Evolutionary conservation across 176 grass and related monocot species (phyloP).

Genomic region (Triticum turgidum): DNA sequence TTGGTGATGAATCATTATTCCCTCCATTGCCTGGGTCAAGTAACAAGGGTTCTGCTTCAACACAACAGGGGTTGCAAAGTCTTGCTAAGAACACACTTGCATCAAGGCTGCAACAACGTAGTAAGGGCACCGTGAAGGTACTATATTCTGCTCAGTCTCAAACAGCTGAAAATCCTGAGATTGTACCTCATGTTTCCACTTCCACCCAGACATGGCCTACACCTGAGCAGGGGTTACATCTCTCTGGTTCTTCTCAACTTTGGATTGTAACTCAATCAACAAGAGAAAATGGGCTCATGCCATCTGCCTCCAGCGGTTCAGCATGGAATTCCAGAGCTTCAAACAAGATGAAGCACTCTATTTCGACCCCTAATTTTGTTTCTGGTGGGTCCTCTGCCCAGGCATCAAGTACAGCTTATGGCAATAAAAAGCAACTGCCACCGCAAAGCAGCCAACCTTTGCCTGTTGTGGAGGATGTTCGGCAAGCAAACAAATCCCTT

Average conservation of each 20-base stretch:
- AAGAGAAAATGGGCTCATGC: constrained; percentile 41
- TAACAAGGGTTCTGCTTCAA: constrained; percentile 52
- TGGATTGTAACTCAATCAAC: constrained; percentile 22
- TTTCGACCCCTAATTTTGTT: constrained; percentile 56
- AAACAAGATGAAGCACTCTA: constrained; percentile 62
- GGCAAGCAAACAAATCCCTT: constrained; percentile 62
- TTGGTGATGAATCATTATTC: constrained; percentile 76
- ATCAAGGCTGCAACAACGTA: constrained; percentile 67
- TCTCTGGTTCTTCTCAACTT: constrained; percentile 42
- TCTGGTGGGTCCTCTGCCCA: constrained; percentile 40
- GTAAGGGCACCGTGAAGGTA: constrained; percentile 50
- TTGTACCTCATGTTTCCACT: constrained; percentile 31
- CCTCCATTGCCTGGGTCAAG: constrained; percentile 82
- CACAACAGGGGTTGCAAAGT: constrained; percentile 55
- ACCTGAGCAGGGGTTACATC: constrained; percentile 37
- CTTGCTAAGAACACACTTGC: constrained; percentile 74
- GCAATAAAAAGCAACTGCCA: constrained; percentile 24
- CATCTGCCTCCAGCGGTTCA: constrained; percentile 34
- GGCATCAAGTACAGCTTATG: constrained; percentile 37
- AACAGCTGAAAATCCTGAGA: constrained; percentile 42
- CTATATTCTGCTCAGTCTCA: constrained; percentile 53
- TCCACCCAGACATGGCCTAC: constrained; percentile 41
- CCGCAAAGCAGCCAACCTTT: constrained; percentile 24
- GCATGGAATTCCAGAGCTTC: constrained; percentile 42
- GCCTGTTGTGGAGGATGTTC: constrained; percentile 48